Conservation (phyloP, 345 rosid species). For the Murraya paniculata region DNA sequence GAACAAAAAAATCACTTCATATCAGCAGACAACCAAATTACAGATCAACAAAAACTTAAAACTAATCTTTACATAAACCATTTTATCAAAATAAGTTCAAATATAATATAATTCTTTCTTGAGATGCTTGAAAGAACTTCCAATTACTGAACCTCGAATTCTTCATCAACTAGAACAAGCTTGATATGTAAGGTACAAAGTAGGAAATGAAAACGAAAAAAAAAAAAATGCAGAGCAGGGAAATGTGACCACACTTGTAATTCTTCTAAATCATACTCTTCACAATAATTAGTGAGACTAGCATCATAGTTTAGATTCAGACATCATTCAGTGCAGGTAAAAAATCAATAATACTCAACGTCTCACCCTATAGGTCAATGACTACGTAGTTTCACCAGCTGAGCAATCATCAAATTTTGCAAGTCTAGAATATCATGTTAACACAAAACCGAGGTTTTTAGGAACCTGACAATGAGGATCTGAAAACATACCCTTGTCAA, state of each 20-base stretch:
- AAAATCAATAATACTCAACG: background rate
- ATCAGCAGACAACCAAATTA: background rate
- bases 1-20: background rate
- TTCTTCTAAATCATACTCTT: background rate
- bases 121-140: background rate
- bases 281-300: background rate
- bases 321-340: background rate
- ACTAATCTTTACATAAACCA: background rate
- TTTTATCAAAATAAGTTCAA: background rate
- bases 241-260: background rate
- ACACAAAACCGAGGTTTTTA: background rate
- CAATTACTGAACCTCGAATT: background rate
- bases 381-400: background rate
- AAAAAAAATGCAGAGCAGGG: background rate
- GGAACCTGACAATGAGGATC: background rate
- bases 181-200: background rate
- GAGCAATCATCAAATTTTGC: background rate
- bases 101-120: background rate
- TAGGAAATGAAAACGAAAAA: background rate
- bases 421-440: background rate
- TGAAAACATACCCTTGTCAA: conserved; percentile 62
- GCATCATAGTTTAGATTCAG: background rate
- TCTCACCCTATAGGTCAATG: background rate
- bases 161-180: background rate
- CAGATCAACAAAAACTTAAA: background rate